These are phyloP conservation scores for Agaricus subrufescens DNA, from an alignment of 768 basidiomycete species.

Conservation along the genomic window DNA sequence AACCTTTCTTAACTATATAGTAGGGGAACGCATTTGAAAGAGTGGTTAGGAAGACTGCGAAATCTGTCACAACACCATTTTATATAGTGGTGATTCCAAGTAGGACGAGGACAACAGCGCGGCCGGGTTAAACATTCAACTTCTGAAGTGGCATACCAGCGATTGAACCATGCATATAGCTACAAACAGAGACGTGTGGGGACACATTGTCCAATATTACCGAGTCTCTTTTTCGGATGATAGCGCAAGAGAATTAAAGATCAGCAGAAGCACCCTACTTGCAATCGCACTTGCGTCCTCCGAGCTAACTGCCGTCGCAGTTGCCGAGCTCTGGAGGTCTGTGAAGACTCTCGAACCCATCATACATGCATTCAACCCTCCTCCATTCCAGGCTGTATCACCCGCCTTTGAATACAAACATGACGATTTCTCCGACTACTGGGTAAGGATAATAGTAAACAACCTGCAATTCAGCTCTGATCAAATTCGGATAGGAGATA, in stretches of 20 bases:
- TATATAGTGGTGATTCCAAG: no score
- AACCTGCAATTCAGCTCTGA: background rate
- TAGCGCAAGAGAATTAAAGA: background rate
- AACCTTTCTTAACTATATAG: no score
- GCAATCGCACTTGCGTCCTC: background rate
- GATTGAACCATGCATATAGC: no score
- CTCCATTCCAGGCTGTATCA: background rate
- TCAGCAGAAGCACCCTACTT: background rate
- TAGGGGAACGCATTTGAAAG: no score
- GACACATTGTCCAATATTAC: background rate
- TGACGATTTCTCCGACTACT: background rate
- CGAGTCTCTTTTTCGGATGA: background rate
- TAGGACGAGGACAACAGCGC: no score
- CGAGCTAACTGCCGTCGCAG: background rate
- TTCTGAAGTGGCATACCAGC: no score
- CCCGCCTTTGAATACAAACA: background rate
- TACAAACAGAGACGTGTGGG: conserved; percentile 1
- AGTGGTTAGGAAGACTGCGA: no score
- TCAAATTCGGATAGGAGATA: background rate
- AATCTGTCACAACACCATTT: no score
- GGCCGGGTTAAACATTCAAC: no score
- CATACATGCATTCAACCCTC: background rate
- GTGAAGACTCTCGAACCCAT: background rate
- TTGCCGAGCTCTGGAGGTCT: conserved; percentile 3
- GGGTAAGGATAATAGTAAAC: background rate